Evolutionary conservation across 805 yeast species (phyloP).

Genomic region (Candida dajiaensis): DNA sequence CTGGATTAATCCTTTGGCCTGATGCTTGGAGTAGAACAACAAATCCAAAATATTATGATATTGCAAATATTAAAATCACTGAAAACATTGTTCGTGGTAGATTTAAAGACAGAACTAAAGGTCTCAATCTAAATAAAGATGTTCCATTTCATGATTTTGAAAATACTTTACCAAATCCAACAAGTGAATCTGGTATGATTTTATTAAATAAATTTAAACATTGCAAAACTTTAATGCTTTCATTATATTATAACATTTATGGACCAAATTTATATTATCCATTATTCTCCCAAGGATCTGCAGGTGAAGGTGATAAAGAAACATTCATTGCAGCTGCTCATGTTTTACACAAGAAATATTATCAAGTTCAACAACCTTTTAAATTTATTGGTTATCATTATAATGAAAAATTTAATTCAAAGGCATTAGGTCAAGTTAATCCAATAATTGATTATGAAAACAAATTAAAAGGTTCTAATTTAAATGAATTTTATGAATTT

Average conservation of each 20-base stretch:
- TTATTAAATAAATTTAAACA: slow-evolving; percentile 51
- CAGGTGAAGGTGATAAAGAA: slow-evolving; percentile 74
- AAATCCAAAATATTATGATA: slow-evolving; percentile 50
- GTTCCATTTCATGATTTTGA: slow-evolving; percentile 48
- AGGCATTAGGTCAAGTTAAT: slow-evolving; percentile 42
- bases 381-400: slow-evolving; percentile 31
- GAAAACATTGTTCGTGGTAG: slow-evolving; percentile 31
- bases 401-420: slow-evolving; percentile 22
- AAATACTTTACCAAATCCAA: slow-evolving; percentile 55
- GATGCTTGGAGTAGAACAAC: slow-evolving; percentile 69
- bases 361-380: slow-evolving; percentile 36
- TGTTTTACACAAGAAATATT: slow-evolving; percentile 38
- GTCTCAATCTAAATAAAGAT: slow-evolving; percentile 15
- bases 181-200: slow-evolving; percentile 62
- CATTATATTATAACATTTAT: slow-evolving; percentile 51
- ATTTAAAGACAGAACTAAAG: slow-evolving; percentile 23
- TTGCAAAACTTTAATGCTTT: slow-evolving; percentile 43
- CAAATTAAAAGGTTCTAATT: slow-evolving; percentile 13
- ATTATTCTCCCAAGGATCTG: slow-evolving; percentile 57
- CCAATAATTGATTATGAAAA: slow-evolving; percentile 25
- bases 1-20: slow-evolving; percentile 56
- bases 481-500: slow-evolving; percentile 13
- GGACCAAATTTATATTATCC: slow-evolving; percentile 62
- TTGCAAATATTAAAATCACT: slow-evolving; percentile 36
- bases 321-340: slow-evolving; percentile 61